Evolutionary conservation across 2,329 filamentous ascomycete species (phyloP), one percentile per base, ranked within the genome.

Genomic region (Aaosphaeria pasadenensis): DNA sequence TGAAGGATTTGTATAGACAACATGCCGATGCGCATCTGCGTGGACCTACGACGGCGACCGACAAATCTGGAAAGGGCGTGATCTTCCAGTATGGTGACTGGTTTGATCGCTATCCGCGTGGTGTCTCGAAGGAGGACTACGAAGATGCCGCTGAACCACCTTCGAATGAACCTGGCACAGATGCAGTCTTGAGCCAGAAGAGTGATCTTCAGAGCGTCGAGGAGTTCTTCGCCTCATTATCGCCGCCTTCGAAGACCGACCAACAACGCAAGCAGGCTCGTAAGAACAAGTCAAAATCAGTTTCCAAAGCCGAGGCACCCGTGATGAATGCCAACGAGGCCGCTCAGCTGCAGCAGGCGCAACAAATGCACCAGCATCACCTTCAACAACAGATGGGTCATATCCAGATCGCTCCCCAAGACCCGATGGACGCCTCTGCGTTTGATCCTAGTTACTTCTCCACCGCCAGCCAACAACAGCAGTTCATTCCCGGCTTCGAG

Each of bases 81-180:
- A 88, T 96, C 59, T 91, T 96, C 69, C 92, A 97, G 62, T 97
- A 97, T 60, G 91, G 91, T 44, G 94, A 97, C 71, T 97, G 94
- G 94, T 97, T 97, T 62, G 88, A 94, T 64, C 83, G 88, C 55
- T 97, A 96, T 66, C 94, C 94, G 0, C 88, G 95, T 59, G 94
- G 94, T 2, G 89, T 97, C 11, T 89, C 89, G 4, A 84, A 89
- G 51, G 80, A 85, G 1, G 90, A 96, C 62, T 94, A 89, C 70
- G 85, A 90, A 60, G 89, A 94, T 56, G 86, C 88, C 1, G 83
- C 82, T 30, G 73, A 78, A 4, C 77, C 81, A 38, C 78, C 82
- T 59, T 85, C 86, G 65, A 88, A 86, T 57, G 88, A 95, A 62
- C 86, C 82, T 38, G 87, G 88, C 6, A 87, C 89, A n/a, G 91